Evolutionary conservation across 1,284 basidiomycete genomes (phyloP).

Genomic region (Tilletiopsis washingtonensis): DNA sequence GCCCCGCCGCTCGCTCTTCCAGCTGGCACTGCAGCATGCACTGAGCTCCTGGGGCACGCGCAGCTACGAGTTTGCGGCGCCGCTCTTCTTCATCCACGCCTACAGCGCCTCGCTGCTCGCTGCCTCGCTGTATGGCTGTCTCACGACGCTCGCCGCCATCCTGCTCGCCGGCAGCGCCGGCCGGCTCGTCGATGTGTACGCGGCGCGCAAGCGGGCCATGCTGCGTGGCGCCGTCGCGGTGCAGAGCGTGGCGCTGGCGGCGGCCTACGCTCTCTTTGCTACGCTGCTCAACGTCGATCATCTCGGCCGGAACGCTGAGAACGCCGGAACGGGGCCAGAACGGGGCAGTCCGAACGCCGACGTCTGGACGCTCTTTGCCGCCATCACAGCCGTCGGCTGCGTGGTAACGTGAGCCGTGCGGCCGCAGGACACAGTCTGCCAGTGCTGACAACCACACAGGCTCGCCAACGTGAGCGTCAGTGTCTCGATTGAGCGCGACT

Average conservation of each 20-base stretch:
- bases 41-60: slow-evolving; percentile 52
- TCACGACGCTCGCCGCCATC: slow-evolving; percentile 50
- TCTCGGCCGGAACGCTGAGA: slow-evolving; percentile 18
- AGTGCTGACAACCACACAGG: neutral
- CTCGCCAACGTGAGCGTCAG: slow-evolving; percentile 53
- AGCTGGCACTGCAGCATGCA: slow-evolving; percentile 28
- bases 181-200: slow-evolving; percentile 50
- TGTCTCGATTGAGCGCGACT: slow-evolving; percentile 57
- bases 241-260: slow-evolving; percentile 52
- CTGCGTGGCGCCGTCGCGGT: slow-evolving; percentile 51
- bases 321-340: slow-evolving; percentile 17
- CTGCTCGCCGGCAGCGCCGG: slow-evolving; percentile 52
- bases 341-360: neutral
- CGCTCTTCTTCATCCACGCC: slow-evolving; percentile 52
- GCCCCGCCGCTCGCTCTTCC: neutral
- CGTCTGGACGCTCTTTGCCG: slow-evolving; percentile 47
- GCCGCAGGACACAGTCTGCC: neutral
- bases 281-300: slow-evolving; percentile 32
- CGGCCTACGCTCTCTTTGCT: slow-evolving; percentile 50
- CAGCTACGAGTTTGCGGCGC: slow-evolving; percentile 53
- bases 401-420: slow-evolving; percentile 9
- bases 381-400: slow-evolving; percentile 50
- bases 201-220: slow-evolving; percentile 47
- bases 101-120: slow-evolving; percentile 55
- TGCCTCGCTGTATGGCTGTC: slow-evolving; percentile 54